These are phyloP conservation scores for Exophiala spinifera DNA, from an alignment of 2,329 filamentous ascomycete genomes.

Conservation along the genomic window DNA sequence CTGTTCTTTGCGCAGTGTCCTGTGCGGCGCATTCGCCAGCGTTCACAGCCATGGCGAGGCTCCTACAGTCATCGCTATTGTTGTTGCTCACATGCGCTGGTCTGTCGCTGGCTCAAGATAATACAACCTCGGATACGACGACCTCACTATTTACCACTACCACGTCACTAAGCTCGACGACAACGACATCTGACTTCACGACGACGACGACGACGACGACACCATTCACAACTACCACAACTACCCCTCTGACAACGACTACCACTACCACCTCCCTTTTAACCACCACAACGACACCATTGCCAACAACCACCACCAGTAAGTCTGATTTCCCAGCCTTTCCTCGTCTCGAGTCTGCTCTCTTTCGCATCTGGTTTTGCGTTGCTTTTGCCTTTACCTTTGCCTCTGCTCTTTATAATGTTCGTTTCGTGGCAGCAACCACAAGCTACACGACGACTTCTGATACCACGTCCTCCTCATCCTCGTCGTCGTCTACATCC, in stretches of 20 bases:
- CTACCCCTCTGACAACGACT: not conserved
- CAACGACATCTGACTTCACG: not conserved
- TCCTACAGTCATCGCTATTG: conserved; percentile 4
- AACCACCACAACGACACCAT: conserved; percentile 6
- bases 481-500: conserved; percentile 6
- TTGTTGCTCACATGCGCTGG: conserved; percentile 6
- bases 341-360: conserved; percentile 3
- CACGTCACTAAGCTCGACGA: not conserved
- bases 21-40: conserved; percentile 13
- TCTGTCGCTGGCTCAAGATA: conserved; percentile 4
- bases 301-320: conserved; percentile 11
- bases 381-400: not conserved
- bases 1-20: not conserved
- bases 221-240: not conserved
- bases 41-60: conserved; percentile 13
- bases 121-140: not conserved
- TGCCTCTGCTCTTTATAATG: conserved; percentile 13
- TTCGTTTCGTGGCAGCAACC: conserved; percentile 16
- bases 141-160: not conserved
- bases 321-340: conserved; percentile 7
- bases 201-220: not conserved
- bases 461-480: conserved; percentile 4
- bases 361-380: not conserved
- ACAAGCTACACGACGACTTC: conserved; percentile 14
- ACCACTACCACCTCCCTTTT: conserved; percentile 1